Percentiles rank a stretch among this genome's conserved stretches.
Evolutionary conservation across 176 grass and related monocot genomes (phyloP).

Genomic region (Alloteropsis semialata): DNA sequence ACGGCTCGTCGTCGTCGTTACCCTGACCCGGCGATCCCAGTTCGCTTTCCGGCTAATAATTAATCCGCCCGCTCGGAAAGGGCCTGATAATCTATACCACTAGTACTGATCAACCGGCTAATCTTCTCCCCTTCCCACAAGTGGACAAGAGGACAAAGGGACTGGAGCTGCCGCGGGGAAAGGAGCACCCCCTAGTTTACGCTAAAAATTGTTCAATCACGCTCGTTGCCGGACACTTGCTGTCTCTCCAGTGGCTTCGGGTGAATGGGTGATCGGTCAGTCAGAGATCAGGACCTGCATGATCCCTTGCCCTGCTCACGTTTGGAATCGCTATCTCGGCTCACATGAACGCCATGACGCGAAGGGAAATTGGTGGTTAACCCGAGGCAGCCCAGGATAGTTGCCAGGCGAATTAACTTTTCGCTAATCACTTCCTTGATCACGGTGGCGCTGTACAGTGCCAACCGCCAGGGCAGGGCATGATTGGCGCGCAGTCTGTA

Average conservation of each 20-base stretch:
- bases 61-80: not conserved
- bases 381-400: not conserved
- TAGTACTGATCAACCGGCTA: not conserved
- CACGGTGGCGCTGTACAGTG: not conserved
- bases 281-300: not conserved
- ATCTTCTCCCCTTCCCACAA: not conserved
- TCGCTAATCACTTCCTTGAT: not conserved
- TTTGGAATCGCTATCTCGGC: not conserved
- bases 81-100: not conserved
- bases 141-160: conserved; percentile 12
- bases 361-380: not conserved
- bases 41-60: not conserved
- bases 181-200: not conserved
- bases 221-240: not conserved
- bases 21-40: not conserved
- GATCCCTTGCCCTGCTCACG: not conserved
- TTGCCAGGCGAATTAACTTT: not conserved
- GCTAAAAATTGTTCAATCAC: not conserved
- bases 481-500: not conserved
- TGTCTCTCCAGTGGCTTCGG: not conserved
- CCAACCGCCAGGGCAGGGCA: not conserved
- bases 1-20: not conserved
- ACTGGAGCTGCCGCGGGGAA: not conserved
- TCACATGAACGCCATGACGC: conserved; percentile 1
- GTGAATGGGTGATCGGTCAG: not conserved